Base-by-base conservation (phyloP, 2,329 filamentous ascomycete species). In the Venturiaceae sp. region DNA sequence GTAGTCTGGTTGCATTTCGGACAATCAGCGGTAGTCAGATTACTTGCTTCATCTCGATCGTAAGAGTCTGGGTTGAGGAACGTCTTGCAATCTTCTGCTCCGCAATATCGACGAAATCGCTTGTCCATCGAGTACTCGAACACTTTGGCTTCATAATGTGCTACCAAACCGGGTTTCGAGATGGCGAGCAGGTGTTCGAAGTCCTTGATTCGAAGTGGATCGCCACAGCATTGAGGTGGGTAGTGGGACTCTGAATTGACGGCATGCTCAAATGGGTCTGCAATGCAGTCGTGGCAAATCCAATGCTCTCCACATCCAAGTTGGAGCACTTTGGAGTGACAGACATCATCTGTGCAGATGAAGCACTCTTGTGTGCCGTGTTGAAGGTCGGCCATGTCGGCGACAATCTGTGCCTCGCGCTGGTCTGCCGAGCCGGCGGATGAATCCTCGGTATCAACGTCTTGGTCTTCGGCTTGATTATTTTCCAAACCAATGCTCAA, bases 361-460 rank as follows among this genome's bases (percentile, higher is more conserved):
- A 21, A 32, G 28, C 50, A 53, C 11, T 69, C 67, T 14, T 67
- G 66, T 34, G 69, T 66, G 30, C 64, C 63, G 33, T 65, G 61
- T 60, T 71, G 68, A 7, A 67, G 61, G 3, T 65, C 61, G 13
- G 62, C 62, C 4, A 63, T 61, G 33, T 62, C 62, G 41, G 60
- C 58, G 21, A 64, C 63, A 19, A 16, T 28, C 33, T 34, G 50
- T 1, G 28, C 50, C 8, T 53, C 28, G 28, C 6, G 16, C 65
- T 64, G 58, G 71, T 73, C 53, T 74, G 68, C 63, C 73, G 70
- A 60, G 75, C 71, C 63, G 71, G 72, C 6, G 72, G 66, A 55
- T 72, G 71, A 64, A 65, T 73, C 32, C 70, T 72, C 55, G 7
- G 19, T 26, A 14, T 7, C 7, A 11, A 9, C 9, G 41, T 14